Conservation (phyloP, 768 basidiomycete genomes). For the Lentinula detonsa region DNA sequence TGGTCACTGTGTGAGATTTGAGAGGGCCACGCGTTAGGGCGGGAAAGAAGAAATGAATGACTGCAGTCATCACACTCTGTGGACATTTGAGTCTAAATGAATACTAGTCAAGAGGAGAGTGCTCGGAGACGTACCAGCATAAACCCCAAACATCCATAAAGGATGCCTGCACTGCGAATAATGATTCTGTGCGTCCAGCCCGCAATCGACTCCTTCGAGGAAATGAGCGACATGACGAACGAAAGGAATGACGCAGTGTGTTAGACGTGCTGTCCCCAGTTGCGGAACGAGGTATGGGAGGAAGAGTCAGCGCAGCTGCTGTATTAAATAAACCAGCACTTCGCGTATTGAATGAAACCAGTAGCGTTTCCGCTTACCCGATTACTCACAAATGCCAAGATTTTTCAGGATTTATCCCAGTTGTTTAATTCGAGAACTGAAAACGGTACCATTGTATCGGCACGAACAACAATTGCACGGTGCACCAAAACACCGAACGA, state of each 20-base stretch:
- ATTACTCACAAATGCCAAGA: neutral
- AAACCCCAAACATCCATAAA: neutral
- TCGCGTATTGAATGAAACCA: no score
- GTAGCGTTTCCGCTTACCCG: neutral
- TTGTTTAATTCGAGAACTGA: neutral
- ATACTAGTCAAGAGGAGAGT: neutral
- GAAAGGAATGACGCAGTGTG: neutral
- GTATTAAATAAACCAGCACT: neutral
- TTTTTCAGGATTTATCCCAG: neutral
- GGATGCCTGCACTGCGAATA: neutral
- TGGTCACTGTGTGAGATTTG: neutral
- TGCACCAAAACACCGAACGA: no score
- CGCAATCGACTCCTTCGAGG: neutral
- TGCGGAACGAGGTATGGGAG: neutral
- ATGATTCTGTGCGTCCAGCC: neutral
- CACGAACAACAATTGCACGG: neutral
- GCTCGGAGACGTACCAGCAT: neutral
- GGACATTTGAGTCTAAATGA: neutral
- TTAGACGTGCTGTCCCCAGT: neutral
- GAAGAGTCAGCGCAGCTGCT: neutral
- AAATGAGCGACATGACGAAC: neutral
- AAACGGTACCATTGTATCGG: neutral
- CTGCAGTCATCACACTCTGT: neutral
- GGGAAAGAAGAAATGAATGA: neutral
- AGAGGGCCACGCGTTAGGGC: neutral